Conservation (phyloP, 805 yeast species). For the Candida glaebosa region DNA sequence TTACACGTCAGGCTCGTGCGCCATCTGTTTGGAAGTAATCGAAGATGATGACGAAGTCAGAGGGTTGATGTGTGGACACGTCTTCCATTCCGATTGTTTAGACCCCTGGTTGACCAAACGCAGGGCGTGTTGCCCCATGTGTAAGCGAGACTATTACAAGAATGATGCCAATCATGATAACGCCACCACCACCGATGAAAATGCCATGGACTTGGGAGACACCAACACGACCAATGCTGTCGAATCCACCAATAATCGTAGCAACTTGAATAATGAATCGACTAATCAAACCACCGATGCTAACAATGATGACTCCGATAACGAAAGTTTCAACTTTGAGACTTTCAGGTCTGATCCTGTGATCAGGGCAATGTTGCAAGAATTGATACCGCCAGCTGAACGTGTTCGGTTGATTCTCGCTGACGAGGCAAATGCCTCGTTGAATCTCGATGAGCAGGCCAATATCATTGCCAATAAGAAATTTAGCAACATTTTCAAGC, state of each 20-base stretch:
- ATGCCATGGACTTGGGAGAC: conserved; percentile 1
- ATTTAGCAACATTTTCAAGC: conserved; percentile 26
- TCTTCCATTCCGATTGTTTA: conserved; percentile 73
- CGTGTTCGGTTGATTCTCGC: conserved; percentile 38
- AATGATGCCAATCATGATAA: conserved; percentile 13
- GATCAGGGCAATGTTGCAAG: conserved; percentile 35
- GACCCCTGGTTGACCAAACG: conserved; percentile 79
- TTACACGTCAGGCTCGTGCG: conserved; percentile 68
- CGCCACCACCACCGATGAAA: conserved; percentile 4
- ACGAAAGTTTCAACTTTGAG: conserved; percentile 23
- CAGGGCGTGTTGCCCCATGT: conserved; percentile 80
- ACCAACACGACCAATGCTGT: background rate
- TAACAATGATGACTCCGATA: conserved; percentile 13
- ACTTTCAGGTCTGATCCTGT: conserved; percentile 35
- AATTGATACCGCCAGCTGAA: conserved; percentile 37
- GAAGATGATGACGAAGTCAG: conserved; percentile 64
- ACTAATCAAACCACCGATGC: conserved; percentile 3
- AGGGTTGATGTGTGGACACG: conserved; percentile 78
- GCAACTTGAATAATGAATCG: conserved; percentile 11
- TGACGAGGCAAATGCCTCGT: conserved; percentile 29
- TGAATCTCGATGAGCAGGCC: conserved; percentile 45
- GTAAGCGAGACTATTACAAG: conserved; percentile 63
- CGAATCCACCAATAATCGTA: conserved; percentile 2
- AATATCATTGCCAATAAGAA: conserved; percentile 32
- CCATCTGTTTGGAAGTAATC: conserved; percentile 69